A percentile compares a stretch with the other conserved stretches of the same genome.
These are phyloP conservation scores for Microdochium nivale DNA, from an alignment of 2,329 filamentous ascomycete species.

Conservation along the genomic window DNA sequence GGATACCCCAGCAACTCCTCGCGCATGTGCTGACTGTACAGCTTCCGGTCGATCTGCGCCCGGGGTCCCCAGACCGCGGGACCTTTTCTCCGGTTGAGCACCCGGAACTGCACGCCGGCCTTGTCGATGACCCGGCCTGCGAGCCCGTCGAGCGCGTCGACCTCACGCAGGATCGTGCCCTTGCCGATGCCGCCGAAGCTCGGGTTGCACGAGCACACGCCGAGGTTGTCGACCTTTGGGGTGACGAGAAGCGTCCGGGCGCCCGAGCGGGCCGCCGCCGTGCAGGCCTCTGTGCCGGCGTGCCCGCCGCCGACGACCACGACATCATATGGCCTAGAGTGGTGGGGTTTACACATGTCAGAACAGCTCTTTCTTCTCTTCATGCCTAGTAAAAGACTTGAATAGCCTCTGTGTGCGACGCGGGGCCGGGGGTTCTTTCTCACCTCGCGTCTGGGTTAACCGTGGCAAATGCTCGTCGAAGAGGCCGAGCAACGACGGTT, in stretches of 20 bases:
- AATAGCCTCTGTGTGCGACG: too few species aligned
- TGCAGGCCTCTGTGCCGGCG: slow-evolving; percentile 87
- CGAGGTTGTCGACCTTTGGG: slow-evolving; percentile 78
- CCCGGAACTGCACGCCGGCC: slow-evolving; percentile 86
- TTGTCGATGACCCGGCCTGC: slow-evolving; percentile 86
- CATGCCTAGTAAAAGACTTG: too few species aligned
- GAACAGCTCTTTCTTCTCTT: too few species aligned
- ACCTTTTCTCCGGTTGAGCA: slow-evolving; percentile 82
- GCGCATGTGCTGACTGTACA: slow-evolving; percentile 88
- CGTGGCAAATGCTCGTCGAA: slow-evolving; percentile 19
- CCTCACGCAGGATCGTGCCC: slow-evolving; percentile 88
- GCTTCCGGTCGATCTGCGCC: slow-evolving; percentile 84
- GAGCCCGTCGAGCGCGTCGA: slow-evolving; percentile 89
- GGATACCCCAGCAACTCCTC: slow-evolving; percentile 73
- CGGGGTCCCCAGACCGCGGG: slow-evolving; percentile 95
- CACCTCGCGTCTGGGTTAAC: slow-evolving; percentile 22
- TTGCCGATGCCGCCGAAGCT: slow-evolving; percentile 98
- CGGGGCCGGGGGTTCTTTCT: slow-evolving; percentile 1
- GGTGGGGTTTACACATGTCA: background rate
- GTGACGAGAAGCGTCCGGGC: slow-evolving; percentile 87
- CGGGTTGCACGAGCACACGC: slow-evolving; percentile 93
- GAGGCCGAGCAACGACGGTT: slow-evolving; percentile 4
- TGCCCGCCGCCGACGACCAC: slow-evolving; percentile 94
- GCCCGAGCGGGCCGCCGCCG: slow-evolving; percentile 80
- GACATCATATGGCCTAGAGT: slow-evolving; percentile 68